These are phyloP conservation scores for Pascua guehoae DNA, from an alignment of 1,284 basidiomycete species.

Conservation along the genomic window DNA sequence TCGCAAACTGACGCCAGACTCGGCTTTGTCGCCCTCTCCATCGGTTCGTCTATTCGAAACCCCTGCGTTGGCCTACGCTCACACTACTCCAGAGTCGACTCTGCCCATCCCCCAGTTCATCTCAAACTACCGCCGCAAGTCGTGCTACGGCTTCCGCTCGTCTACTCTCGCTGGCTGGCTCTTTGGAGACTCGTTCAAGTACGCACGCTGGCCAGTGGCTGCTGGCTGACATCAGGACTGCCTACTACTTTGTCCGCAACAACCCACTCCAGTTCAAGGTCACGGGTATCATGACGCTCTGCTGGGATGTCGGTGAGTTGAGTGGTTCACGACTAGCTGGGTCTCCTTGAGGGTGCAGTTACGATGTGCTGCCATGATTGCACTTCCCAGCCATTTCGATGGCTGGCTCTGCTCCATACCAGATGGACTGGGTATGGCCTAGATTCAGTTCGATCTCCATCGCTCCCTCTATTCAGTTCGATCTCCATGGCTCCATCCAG, in stretches of 20 bases:
- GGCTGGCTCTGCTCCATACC: too few species aligned
- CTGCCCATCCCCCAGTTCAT: slow-evolving; percentile 56
- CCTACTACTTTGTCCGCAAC: slow-evolving; percentile 51
- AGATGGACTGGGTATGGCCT: too few species aligned
- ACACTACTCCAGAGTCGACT: slow-evolving; percentile 47
- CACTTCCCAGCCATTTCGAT: too few species aligned
- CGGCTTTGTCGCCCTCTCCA: slow-evolving; percentile 53
- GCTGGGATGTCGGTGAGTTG: slow-evolving; percentile 43
- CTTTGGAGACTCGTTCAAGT: slow-evolving; percentile 50
- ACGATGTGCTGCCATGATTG: too few species aligned
- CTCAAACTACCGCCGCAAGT: slow-evolving; percentile 51
- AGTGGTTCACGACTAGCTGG: too few species aligned
- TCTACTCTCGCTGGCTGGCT: slow-evolving; percentile 52
- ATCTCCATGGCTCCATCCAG: too few species aligned
- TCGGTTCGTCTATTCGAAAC: slow-evolving; percentile 34
- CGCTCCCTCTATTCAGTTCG: too few species aligned
- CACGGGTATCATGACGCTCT: slow-evolving; percentile 46
- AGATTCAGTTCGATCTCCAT: too few species aligned
- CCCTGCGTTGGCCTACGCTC: neutral
- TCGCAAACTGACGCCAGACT: slow-evolving; percentile 38
- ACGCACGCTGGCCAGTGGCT: slow-evolving; percentile 1
- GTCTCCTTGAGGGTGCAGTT: too few species aligned
- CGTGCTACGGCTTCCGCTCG: slow-evolving; percentile 53
- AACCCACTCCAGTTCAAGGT: slow-evolving; percentile 53
- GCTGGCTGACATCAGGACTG: slow-evolving; percentile 29